Evolutionary conservation across 2,329 filamentous ascomycete genomes (phyloP).

Genomic region (Eurotiales sp.): DNA sequence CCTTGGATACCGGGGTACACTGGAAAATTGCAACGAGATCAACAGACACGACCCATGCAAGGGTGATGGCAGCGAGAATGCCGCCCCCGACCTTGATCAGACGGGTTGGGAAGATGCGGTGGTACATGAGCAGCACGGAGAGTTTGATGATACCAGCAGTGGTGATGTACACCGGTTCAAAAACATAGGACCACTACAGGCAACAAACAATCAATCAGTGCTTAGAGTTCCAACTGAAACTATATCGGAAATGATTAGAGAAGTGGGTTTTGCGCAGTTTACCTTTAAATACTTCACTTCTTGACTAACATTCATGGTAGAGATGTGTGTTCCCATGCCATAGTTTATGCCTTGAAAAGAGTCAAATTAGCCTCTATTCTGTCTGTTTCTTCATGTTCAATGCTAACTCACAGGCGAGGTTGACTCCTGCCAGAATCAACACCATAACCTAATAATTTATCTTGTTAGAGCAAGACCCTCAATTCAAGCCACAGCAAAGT

Average conservation of each 20-base stretch:
- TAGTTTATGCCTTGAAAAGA: conserved; percentile 16
- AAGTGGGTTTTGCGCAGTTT: not conserved
- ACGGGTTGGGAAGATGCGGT: conserved; percentile 48
- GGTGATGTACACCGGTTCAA: conserved; percentile 35
- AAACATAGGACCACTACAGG: conserved; percentile 17
- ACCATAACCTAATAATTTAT: not conserved
- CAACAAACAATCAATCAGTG: not conserved
- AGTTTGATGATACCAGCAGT: conserved; percentile 51
- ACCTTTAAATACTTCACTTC: conserved; percentile 3
- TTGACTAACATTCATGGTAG: no score
- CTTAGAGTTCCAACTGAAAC: conserved; percentile 20
- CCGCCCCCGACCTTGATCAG: conserved; percentile 44
- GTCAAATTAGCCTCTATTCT: not conserved
- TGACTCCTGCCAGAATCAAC: not conserved
- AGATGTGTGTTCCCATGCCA: conserved; percentile 18
- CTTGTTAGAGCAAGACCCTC: not conserved
- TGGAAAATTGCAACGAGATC: conserved; percentile 52
- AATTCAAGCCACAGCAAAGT: not conserved
- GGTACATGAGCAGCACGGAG: conserved; percentile 51
- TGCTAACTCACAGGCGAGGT: not conserved
- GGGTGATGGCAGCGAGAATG: conserved; percentile 41
- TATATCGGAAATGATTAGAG: conserved; percentile 31
- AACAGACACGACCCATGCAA: conserved; percentile 48
- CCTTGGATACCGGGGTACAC: conserved; percentile 49
- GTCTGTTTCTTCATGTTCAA: not conserved